phyloP scores from a whole-genome alignment of 2,329 filamentous ascomycete species.

The Triangularia setosa region DNA sequence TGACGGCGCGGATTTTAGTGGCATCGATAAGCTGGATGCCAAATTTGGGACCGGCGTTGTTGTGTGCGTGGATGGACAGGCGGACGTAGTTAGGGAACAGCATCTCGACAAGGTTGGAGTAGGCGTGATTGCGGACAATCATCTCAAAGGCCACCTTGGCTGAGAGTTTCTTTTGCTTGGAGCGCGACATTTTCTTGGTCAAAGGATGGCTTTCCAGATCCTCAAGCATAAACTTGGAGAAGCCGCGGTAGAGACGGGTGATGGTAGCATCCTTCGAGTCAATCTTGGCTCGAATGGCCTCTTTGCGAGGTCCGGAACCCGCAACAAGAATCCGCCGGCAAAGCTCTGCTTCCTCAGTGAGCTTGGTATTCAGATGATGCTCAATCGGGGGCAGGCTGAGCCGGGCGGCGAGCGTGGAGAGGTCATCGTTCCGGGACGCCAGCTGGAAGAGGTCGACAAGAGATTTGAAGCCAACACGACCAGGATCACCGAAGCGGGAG shows the following conservation, averaged over 20 bases:
- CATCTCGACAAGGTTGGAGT: conserved; percentile 22
- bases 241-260: conserved; percentile 21
- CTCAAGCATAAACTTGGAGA: conserved; percentile 21
- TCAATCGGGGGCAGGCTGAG: conserved; percentile 17
- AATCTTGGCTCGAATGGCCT: conserved; percentile 17
- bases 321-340: conserved; percentile 20
- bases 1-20: conserved; percentile 15
- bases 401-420: conserved; percentile 1
- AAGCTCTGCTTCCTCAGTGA: conserved; percentile 19
- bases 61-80: conserved; percentile 22
- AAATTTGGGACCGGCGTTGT: conserved; percentile 22
- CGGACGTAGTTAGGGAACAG: conserved; percentile 22
- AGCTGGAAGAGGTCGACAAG: conserved; percentile 20
- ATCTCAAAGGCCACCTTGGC: conserved; percentile 22
- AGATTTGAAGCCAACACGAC: conserved; percentile 17
- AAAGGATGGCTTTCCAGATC: conserved; percentile 18
- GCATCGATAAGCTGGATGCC: conserved; percentile 22
- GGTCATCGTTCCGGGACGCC: not conserved
- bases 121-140: conserved; percentile 22
- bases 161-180: conserved; percentile 21
- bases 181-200: conserved; percentile 11
- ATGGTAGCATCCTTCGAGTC: conserved; percentile 19
- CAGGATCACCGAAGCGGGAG: conserved; percentile 4
- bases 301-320: conserved; percentile 12
- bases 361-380: conserved; percentile 15